Conservation (phyloP, 140 eudicot species). For the Bidens hawaiensis region DNA sequence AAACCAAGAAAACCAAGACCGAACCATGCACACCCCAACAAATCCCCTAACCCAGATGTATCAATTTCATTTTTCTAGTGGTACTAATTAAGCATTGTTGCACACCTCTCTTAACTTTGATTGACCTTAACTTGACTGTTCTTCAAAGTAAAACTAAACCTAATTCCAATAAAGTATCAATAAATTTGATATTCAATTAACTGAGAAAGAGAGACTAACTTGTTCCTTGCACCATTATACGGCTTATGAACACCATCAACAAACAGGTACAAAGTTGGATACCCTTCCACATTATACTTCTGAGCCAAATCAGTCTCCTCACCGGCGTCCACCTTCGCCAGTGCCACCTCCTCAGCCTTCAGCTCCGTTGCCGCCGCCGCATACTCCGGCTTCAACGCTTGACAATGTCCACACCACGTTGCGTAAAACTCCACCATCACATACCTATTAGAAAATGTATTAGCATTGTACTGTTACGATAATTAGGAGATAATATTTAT, state of each 20-base stretch:
- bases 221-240: slow-evolving; percentile 56
- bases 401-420: slow-evolving; percentile 86
- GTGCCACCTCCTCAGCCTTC: slow-evolving; percentile 48
- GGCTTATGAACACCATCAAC: slow-evolving; percentile 52
- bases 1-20: too few species aligned
- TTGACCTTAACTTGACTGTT: too few species aligned
- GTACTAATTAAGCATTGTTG: too few species aligned
- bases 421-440: slow-evolving; percentile 90
- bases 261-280: slow-evolving; percentile 61
- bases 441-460: too few species aligned
- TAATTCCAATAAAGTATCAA: neutral
- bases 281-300: slow-evolving; percentile 59
- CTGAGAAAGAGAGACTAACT: slow-evolving; percentile 37
- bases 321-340: slow-evolving; percentile 78
- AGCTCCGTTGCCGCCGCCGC: slow-evolving; percentile 86
- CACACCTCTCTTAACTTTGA: too few species aligned
- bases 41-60: too few species aligned
- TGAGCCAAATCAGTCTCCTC: slow-evolving; percentile 66
- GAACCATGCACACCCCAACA: too few species aligned
- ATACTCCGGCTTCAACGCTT: slow-evolving; percentile 75
- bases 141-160: slow-evolving; percentile 14
- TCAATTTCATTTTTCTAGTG: neutral
- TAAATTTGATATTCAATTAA: neutral
- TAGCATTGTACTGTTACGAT: too few species aligned
- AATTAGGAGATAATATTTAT: too few species aligned